phyloP scores from a whole-genome alignment of 306 rosid species.

The Acacia melanoxylon region DNA sequence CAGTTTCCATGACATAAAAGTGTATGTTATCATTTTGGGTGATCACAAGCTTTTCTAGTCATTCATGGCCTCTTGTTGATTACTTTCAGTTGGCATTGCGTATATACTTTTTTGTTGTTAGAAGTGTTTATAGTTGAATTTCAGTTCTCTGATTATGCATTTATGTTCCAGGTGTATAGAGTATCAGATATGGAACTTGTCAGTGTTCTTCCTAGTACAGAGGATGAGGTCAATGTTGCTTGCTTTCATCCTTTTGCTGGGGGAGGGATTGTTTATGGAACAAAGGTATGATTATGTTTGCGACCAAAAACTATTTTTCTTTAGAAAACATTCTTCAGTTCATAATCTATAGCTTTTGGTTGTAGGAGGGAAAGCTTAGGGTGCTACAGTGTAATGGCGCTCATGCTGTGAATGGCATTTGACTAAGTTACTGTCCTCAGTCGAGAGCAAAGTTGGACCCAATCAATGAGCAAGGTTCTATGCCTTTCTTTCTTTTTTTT shows the following conservation, averaged over 20 bases:
- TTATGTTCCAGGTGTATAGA: constrained; percentile 69
- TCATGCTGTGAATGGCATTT: constrained; percentile 35
- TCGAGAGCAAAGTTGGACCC: constrained; percentile 32
- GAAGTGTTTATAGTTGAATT: constrained; percentile 27
- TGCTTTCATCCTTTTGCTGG: constrained; percentile 97
- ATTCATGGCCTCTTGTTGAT: neutral
- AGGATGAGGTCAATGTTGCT: constrained; percentile 98
- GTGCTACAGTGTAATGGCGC: constrained; percentile 45
- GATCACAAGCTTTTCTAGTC: constrained; percentile 7
- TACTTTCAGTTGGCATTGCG: constrained; percentile 5
- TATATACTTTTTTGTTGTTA: constrained; percentile 12
- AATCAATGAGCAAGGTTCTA: constrained; percentile 40
- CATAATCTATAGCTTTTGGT: constrained; percentile 28
- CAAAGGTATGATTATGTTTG: constrained; percentile 58
- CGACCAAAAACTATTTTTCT: neutral
- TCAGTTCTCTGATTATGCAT: constrained; percentile 10
- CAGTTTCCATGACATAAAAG: constrained; percentile 8
- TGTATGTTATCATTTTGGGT: constrained; percentile 11
- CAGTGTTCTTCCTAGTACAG: constrained; percentile 94
- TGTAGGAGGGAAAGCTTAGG: constrained; percentile 97
- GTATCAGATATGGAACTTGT: constrained; percentile 98
- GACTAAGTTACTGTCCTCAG: constrained; percentile 50
- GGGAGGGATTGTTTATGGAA: constrained; percentile 96
- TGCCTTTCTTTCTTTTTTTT: neutral
- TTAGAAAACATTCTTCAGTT: constrained; percentile 12